Conservation (phyloP, 2,329 filamentous ascomycete species). For the Epichloe hybrida region DNA sequence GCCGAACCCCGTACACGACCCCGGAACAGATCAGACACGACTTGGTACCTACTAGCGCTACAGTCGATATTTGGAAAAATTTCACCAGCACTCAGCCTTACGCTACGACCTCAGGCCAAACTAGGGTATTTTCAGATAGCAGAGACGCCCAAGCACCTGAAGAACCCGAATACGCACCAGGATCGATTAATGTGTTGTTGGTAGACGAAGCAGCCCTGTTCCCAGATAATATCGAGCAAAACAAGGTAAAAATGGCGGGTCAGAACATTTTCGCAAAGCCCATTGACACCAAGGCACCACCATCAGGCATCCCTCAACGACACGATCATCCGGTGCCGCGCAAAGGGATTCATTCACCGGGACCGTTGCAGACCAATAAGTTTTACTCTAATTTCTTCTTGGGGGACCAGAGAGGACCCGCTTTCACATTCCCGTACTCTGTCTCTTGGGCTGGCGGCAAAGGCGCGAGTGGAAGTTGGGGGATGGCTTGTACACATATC, state of each 20-base stretch:
- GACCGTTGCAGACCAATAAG: constrained; percentile 60
- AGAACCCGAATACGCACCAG: too few species aligned
- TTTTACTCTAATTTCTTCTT: constrained; percentile 75
- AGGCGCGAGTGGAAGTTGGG: constrained; percentile 54
- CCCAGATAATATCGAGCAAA: too few species aligned
- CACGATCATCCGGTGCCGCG: constrained; percentile 46
- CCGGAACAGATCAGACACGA: neutral
- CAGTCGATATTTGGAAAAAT: neutral
- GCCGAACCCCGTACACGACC: neutral
- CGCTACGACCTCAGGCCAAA: too few species aligned
- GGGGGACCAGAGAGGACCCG: constrained; percentile 52
- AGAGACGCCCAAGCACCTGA: too few species aligned
- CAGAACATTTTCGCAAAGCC: constrained; percentile 42
- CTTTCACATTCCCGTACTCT: constrained; percentile 66
- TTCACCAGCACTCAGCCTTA: neutral
- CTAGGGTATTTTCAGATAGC: too few species aligned
- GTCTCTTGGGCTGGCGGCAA: constrained; percentile 53
- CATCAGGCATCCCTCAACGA: constrained; percentile 30
- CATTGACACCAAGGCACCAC: constrained; percentile 38
- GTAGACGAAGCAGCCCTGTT: too few species aligned
- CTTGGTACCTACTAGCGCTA: neutral
- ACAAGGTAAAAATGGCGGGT: constrained; percentile 13
- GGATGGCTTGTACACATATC: constrained; percentile 63
- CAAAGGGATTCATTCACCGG: constrained; percentile 31
- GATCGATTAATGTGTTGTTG: too few species aligned